Conservation (phyloP, 2,329 filamentous ascomycete genomes). For the Pseudogymnoascus verrucosus region DNA sequence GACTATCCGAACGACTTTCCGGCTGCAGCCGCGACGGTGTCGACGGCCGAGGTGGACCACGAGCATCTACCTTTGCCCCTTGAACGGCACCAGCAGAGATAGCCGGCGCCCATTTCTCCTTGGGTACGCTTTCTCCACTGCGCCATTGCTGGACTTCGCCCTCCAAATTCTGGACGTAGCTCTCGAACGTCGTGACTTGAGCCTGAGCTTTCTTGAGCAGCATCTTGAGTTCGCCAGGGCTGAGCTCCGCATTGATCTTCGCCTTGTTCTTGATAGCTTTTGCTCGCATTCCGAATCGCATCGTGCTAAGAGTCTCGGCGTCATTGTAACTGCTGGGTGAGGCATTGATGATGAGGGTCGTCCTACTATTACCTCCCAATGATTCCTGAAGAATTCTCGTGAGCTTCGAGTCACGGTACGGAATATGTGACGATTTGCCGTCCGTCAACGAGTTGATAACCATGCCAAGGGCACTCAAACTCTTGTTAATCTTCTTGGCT, state of each 20-base stretch:
- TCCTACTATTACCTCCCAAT: conserved; percentile 92
- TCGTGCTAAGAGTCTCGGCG: conserved; percentile 81
- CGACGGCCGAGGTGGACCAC: conserved; percentile 40
- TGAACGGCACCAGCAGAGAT: conserved; percentile 46
- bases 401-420: conserved; percentile 96
- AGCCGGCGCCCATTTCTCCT: conserved; percentile 75
- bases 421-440: conserved; percentile 91
- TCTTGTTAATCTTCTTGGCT: conserved; percentile 99
- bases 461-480: conserved; percentile 94
- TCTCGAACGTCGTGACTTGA: conserved; percentile 82
- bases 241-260: conserved; percentile 98
- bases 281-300: conserved; percentile 90
- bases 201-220: conserved; percentile 87
- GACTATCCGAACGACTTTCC: conserved; percentile 40
- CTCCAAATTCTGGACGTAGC: conserved; percentile 76
- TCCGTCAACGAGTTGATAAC: conserved; percentile 97
- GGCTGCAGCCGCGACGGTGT: conserved; percentile 49
- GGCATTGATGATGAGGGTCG: conserved; percentile 97
- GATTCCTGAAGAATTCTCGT: conserved; percentile 96
- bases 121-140: conserved; percentile 77
- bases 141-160: conserved; percentile 83
- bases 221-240: conserved; percentile 86
- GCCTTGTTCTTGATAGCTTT: conserved; percentile 99
- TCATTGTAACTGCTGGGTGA: conserved; percentile 99
- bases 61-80: conserved; percentile 39